Evolutionary conservation across 768 basidiomycete genomes (phyloP).

Genomic region (Exsudoporus frostii): DNA sequence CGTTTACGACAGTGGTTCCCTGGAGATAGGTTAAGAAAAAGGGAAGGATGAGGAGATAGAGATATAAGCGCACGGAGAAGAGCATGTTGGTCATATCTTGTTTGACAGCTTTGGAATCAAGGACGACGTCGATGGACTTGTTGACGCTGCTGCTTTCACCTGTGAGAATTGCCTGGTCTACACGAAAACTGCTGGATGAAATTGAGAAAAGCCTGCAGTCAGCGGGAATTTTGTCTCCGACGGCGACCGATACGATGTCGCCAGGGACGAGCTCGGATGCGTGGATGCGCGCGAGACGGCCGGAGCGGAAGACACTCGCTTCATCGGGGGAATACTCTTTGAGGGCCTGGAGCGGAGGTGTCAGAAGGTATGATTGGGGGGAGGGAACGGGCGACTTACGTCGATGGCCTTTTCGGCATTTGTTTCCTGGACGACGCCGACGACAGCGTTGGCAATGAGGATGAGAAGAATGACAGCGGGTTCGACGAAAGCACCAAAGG

Average conservation of each 20-base stretch:
- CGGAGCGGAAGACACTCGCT: constrained; percentile 81
- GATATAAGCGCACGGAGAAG: constrained; percentile 64
- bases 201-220: constrained; percentile 89
- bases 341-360: constrained; percentile 59
- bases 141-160: constrained; percentile 89
- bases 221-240: constrained; percentile 94
- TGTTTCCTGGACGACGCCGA: constrained; percentile 95
- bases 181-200: constrained; percentile 87
- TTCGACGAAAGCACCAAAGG: constrained; percentile 90
- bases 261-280: constrained; percentile 92
- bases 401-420: constrained; percentile 97
- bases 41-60: background rate
- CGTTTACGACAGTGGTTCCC: constrained; percentile 97
- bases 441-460: constrained; percentile 93
- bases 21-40: constrained; percentile 26
- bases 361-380: background rate
- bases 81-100: constrained; percentile 98
- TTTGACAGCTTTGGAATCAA: constrained; percentile 81
- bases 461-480: constrained; percentile 94
- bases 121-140: constrained; percentile 68
- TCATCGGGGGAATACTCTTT: constrained; percentile 98
- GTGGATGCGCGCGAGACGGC: constrained; percentile 68
- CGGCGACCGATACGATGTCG: constrained; percentile 86
- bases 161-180: constrained; percentile 96
- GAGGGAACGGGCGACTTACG: constrained; percentile 50